Percentiles rank a stretch among this genome's conserved stretches.
Evolutionary conservation across 164 flowering plant species (phyloP).

Genomic region (Aristolochia fimbriata): DNA sequence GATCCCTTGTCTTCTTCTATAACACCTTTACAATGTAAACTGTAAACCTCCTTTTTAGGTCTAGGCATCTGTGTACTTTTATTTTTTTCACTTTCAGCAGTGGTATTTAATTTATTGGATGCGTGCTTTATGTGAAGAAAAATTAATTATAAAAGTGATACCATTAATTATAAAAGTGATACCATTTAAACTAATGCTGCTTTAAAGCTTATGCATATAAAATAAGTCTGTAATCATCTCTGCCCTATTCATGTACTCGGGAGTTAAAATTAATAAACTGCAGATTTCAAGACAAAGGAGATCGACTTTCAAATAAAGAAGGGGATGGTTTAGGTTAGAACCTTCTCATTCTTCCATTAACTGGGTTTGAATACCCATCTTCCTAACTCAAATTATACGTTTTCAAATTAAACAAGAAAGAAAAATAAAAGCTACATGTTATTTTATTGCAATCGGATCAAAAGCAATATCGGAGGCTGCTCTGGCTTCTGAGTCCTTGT

Average conservation of each 20-base stretch:
- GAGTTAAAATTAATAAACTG: too few species aligned
- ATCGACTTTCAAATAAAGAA: too few species aligned
- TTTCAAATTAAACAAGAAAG: too few species aligned
- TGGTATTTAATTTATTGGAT: not conserved
- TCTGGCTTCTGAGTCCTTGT: too few species aligned
- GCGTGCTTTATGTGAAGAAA: not conserved
- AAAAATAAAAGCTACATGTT: too few species aligned
- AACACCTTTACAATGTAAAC: conserved; percentile 1
- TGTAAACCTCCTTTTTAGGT: not conserved
- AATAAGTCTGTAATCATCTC: not conserved
- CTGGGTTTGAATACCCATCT: not conserved
- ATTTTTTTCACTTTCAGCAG: not conserved
- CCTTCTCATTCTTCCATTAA: conserved; percentile 3
- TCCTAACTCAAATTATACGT: too few species aligned
- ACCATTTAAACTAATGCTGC: not conserved
- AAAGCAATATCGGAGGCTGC: too few species aligned
- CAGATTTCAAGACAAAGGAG: too few species aligned
- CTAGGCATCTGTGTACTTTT: conserved; percentile 1
- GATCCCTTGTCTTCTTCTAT: conserved; percentile 4
- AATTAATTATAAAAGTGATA: not conserved
- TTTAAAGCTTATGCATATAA: not conserved
- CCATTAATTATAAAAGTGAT: not conserved
- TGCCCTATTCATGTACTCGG: too few species aligned
- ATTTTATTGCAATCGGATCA: too few species aligned
- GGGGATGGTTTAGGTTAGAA: not conserved